Evolutionary conservation across 805 yeast genomes (phyloP).

Genomic region (Monosporozyma aerobia): DNA sequence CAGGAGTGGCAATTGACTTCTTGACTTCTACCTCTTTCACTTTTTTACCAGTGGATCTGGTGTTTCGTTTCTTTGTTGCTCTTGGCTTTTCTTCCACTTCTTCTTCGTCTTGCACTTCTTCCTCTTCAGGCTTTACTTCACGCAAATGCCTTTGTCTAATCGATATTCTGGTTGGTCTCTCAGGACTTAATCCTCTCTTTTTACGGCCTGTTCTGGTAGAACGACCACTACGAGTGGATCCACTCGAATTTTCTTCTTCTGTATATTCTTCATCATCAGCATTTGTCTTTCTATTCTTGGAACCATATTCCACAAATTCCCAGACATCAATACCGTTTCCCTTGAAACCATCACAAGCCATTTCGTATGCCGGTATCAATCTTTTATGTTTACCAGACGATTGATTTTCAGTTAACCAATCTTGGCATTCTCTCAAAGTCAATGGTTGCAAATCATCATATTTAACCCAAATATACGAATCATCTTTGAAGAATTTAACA

Average conservation of each 20-base stretch:
- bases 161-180: slow-evolving; percentile 10
- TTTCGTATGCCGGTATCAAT: slow-evolving; percentile 38
- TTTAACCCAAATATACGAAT: slow-evolving; percentile 29
- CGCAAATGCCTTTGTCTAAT: slow-evolving; percentile 10
- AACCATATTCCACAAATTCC: slow-evolving; percentile 31
- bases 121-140: neutral
- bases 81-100: slow-evolving; percentile 1
- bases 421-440: slow-evolving; percentile 15
- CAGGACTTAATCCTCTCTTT: slow-evolving; percentile 8
- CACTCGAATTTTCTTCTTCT: slow-evolving; percentile 26
- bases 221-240: slow-evolving; percentile 1
- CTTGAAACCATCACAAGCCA: slow-evolving; percentile 36
- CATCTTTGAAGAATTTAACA: slow-evolving; percentile 29
- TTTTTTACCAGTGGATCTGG: slow-evolving; percentile 5
- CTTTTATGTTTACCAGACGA: slow-evolving; percentile 32
- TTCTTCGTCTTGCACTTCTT: slow-evolving; percentile 20
- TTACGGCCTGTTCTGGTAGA: slow-evolving; percentile 10
- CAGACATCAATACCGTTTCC: slow-evolving; percentile 20
- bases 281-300: slow-evolving; percentile 23
- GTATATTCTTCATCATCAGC: slow-evolving; percentile 27
- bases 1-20: neutral
- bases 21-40: slow-evolving; percentile 6
- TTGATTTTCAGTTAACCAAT: slow-evolving; percentile 36
- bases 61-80: slow-evolving; percentile 7
- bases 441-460: slow-evolving; percentile 17